phyloP scores from a whole-genome alignment of 2,329 filamentous ascomycete species.

The Colletotrichum tropicale region DNA sequence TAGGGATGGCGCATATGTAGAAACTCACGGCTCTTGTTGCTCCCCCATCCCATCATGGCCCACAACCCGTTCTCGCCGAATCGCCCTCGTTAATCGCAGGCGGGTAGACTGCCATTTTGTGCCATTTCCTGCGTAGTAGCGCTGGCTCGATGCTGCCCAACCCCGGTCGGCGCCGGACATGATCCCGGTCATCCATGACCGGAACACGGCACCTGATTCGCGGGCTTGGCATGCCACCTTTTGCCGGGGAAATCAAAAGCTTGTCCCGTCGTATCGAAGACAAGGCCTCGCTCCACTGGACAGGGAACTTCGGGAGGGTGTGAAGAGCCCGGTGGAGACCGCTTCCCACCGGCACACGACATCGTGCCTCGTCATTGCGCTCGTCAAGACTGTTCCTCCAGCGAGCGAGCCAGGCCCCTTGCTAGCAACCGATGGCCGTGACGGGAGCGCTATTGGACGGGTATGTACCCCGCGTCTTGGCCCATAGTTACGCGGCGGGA shows the following conservation, averaged over 20 bases:
- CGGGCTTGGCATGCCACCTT: slow-evolving; percentile 10
- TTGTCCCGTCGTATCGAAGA: slow-evolving; percentile 15
- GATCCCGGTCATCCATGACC: background rate
- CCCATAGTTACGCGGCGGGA: background rate
- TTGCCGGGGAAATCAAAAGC: slow-evolving; percentile 12
- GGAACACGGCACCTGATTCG: slow-evolving; percentile 12
- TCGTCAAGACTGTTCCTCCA: background rate
- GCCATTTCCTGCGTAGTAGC: background rate
- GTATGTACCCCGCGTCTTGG: slow-evolving; percentile 20
- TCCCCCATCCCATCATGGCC: background rate
- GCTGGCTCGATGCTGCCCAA: background rate
- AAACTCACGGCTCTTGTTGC: background rate
- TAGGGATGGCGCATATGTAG: background rate
- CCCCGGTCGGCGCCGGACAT: background rate
- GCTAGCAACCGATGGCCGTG: background rate
- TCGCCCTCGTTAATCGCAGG: background rate
- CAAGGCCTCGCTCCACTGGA: background rate
- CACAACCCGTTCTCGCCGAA: slow-evolving; percentile 8
- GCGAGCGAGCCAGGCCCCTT: background rate
- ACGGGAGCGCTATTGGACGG: slow-evolving; percentile 21
- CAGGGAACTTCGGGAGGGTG: background rate
- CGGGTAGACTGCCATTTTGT: background rate
- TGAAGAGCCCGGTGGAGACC: background rate
- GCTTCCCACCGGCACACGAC: background rate
- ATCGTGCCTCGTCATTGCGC: slow-evolving; percentile 6